These are phyloP conservation scores for Rhodotorula sp. DNA, from an alignment of 1,284 basidiomycete species.

Conservation along the genomic window DNA sequence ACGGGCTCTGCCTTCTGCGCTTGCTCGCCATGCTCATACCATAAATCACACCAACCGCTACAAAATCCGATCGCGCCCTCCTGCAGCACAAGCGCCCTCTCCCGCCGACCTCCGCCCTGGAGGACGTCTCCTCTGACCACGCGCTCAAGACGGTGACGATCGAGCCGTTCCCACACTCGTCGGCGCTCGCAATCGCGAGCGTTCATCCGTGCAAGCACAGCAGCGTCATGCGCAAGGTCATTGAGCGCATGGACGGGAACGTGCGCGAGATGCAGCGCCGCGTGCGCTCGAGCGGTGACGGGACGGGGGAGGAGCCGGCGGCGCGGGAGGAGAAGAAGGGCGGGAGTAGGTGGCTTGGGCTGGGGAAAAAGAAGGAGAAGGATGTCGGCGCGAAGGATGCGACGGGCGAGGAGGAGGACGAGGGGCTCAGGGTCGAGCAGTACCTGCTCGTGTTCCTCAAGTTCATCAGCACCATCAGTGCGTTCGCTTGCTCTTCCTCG, in stretches of 20 bases:
- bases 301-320: not conserved
- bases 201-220: slow-evolving; percentile 99
- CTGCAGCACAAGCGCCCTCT: slow-evolving; percentile 78
- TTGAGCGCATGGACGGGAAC: slow-evolving; percentile 87
- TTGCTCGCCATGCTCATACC: too few relatives aligned
- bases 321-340: slow-evolving; percentile 67
- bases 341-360: slow-evolving; percentile 57
- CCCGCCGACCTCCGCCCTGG: slow-evolving; percentile 87
- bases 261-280: slow-evolving; percentile 56
- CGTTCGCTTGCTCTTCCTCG: not conserved
- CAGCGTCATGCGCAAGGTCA: slow-evolving; percentile 99
- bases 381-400: not conserved
- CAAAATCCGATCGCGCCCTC: not conserved
- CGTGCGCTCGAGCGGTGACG: slow-evolving; percentile 45
- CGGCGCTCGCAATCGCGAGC: slow-evolving; percentile 69
- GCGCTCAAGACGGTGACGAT: slow-evolving; percentile 99
- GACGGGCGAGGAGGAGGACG: slow-evolving; percentile 61
- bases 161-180: slow-evolving; percentile 89
- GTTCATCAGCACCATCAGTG: slow-evolving; percentile 87
- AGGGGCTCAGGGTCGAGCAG: slow-evolving; percentile 93
- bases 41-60: slow-evolving; percentile 7
- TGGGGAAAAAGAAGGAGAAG: slow-evolving; percentile 35
- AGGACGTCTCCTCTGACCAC: slow-evolving; percentile 96
- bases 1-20: not conserved
- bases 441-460: slow-evolving; percentile 69